Evolutionary conservation across 257 asterid species (phyloP).

Genomic region (Nicotiana otophora): DNA sequence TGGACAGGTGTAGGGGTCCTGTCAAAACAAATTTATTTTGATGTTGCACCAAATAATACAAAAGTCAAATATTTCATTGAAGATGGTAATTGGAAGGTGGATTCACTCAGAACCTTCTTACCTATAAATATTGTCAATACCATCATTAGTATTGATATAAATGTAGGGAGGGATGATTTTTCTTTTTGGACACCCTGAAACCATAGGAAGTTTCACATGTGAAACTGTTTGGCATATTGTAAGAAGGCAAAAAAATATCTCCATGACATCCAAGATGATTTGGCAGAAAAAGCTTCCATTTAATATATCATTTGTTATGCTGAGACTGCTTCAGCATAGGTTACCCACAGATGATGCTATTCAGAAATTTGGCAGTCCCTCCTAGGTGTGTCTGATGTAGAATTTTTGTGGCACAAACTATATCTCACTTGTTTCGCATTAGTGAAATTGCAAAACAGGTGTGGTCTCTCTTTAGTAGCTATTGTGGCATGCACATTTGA

Average conservation of each 20-base stretch:
- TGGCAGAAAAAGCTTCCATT: neutral
- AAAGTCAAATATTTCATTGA: too few relatives aligned
- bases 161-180: neutral
- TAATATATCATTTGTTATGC: too few relatives aligned
- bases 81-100: neutral
- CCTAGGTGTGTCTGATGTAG: neutral
- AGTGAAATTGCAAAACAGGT: neutral
- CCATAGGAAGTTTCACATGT: neutral
- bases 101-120: neutral
- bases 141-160: neutral
- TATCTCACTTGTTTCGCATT: neutral
- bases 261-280: too few relatives aligned
- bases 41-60: too few relatives aligned
- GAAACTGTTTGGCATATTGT: neutral
- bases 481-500: too few relatives aligned
- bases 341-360: neutral
- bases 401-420: too few relatives aligned
- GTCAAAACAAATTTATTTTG: too few relatives aligned
- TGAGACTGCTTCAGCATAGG: neutral
- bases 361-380: neutral
- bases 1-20: neutral
- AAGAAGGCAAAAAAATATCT: too few relatives aligned
- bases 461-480: neutral
- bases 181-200: neutral
- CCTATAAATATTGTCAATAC: too few relatives aligned